Evolutionary conservation across 2,329 filamentous ascomycete species (phyloP).

Genomic region (Claviceps sp.): DNA sequence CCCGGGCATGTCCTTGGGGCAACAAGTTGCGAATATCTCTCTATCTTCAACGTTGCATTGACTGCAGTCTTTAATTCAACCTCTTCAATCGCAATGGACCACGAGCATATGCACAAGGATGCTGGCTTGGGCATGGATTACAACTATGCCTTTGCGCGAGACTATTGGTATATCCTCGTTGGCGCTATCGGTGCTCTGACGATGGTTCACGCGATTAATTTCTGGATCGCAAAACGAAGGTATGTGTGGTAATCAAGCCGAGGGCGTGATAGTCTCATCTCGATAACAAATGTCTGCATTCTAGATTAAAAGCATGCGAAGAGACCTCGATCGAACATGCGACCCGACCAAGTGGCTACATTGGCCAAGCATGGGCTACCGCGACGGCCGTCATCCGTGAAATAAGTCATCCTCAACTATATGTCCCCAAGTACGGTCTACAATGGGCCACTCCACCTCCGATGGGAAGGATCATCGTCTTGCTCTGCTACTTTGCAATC

Average conservation of each 20-base stretch:
- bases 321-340: constrained; percentile 32
- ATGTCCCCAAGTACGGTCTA: constrained; percentile 30
- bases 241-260: constrained; percentile 10
- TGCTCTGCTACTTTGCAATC: constrained; percentile 45
- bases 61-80: neutral
- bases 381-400: constrained; percentile 44
- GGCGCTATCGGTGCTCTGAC: constrained; percentile 31
- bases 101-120: constrained; percentile 19
- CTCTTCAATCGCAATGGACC: constrained; percentile 17
- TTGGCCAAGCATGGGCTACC: constrained; percentile 43
- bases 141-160: constrained; percentile 38
- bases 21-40: neutral
- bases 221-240: constrained; percentile 28
- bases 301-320: constrained; percentile 33
- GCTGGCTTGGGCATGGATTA: constrained; percentile 24
- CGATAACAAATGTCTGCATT: neutral
- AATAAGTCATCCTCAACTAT: constrained; percentile 40
- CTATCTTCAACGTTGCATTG: neutral
- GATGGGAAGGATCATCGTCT: constrained; percentile 38
- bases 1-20: neutral
- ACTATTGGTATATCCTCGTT: constrained; percentile 47
- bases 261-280: neutral
- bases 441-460: constrained; percentile 46
- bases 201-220: constrained; percentile 28
- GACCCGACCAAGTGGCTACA: constrained; percentile 33